These are phyloP conservation scores for Chondrus crispus DNA, from an alignment of 23 red algal genomes.

Conservation along the genomic window DNA sequence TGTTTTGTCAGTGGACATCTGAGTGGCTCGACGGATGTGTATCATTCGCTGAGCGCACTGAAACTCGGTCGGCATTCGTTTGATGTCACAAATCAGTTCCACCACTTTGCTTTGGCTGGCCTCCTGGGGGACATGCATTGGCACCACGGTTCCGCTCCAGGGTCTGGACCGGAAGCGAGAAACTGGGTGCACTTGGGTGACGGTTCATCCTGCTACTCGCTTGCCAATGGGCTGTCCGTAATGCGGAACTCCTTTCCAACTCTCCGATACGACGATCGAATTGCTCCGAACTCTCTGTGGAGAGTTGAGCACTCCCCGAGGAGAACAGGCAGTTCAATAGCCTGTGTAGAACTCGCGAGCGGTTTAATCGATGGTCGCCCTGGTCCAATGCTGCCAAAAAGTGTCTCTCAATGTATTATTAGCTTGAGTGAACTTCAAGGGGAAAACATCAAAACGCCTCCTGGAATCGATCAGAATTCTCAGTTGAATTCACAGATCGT, in stretches of 20 bases:
- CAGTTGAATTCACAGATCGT: conserved; percentile 38
- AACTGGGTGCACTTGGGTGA: conserved; percentile 42
- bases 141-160: background rate
- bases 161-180: background rate
- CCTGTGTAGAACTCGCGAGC: conserved; percentile 26
- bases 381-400: conserved; percentile 34
- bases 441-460: conserved; percentile 28
- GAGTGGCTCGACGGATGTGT: conserved; percentile 55
- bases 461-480: conserved; percentile 40
- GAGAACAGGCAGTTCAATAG: background rate
- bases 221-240: conserved; percentile 56
- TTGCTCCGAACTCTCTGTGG: background rate
- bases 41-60: conserved; percentile 35
- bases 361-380: conserved; percentile 52
- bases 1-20: conserved; percentile 68
- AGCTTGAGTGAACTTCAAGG: conserved; percentile 33
- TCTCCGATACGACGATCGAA: conserved; percentile 13
- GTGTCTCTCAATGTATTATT: conserved; percentile 23
- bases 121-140: conserved; percentile 64
- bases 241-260: conserved; percentile 62
- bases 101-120: conserved; percentile 76
- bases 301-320: background rate
- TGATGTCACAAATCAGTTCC: conserved; percentile 84
- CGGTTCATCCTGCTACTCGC: conserved; percentile 55
- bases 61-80: conserved; percentile 69